Evolutionary conservation across 1,284 basidiomycete species (phyloP).

Genomic region (Heliocybe sulcata): DNA sequence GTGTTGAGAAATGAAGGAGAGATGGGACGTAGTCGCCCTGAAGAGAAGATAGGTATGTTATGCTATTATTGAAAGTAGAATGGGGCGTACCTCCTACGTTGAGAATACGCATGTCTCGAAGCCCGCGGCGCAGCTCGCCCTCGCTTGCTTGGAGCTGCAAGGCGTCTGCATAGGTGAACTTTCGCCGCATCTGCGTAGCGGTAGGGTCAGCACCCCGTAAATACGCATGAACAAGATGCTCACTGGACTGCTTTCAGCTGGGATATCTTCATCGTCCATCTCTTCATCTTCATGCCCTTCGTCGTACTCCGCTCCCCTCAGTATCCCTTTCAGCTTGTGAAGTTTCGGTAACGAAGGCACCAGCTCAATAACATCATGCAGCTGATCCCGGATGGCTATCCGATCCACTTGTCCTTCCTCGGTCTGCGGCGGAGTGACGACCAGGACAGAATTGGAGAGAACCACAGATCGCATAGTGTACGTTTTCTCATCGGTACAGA

Average conservation of each 20-base stretch:
- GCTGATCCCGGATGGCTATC: conserved; percentile 60
- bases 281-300: conserved; percentile 42
- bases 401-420: conserved; percentile 22
- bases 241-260: conserved; percentile 15
- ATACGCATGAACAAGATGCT: conserved; percentile 1
- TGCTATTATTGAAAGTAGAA: background rate
- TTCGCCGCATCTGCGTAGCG: conserved; percentile 22
- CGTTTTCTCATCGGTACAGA: conserved; percentile 77
- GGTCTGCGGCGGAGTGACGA: conserved; percentile 50
- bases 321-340: conserved; percentile 54
- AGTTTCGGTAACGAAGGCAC: conserved; percentile 66
- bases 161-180: conserved; percentile 53
- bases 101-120: conserved; percentile 64
- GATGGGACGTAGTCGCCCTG: conserved; percentile 67
- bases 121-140: conserved; percentile 54
- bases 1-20: conserved; percentile 55
- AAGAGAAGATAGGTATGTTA: background rate
- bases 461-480: conserved; percentile 76
- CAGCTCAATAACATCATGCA: conserved; percentile 76
- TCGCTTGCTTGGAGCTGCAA: conserved; percentile 75
- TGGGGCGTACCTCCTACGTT: conserved; percentile 51
- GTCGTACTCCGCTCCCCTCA: conserved; percentile 64
- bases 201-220: conserved; percentile 7
- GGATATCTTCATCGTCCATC: conserved; percentile 22
- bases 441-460: conserved; percentile 79